Evolutionary conservation across 2,329 filamentous ascomycete species (phyloP).

Genomic region (Ilyonectria robusta): DNA sequence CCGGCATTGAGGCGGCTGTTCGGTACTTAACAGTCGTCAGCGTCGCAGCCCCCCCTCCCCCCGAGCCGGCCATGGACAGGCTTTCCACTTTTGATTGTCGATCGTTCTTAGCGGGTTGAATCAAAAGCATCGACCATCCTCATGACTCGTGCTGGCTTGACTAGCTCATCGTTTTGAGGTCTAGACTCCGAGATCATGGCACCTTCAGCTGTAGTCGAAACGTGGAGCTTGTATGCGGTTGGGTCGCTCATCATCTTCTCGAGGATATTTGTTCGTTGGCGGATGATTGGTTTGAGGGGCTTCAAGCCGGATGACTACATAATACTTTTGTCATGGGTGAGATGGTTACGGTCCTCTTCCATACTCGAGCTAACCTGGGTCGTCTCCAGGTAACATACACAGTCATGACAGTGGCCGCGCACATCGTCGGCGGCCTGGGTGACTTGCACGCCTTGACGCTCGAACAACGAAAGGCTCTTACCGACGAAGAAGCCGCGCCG

Average conservation of each 20-base stretch:
- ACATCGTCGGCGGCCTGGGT: slow-evolving; percentile 31
- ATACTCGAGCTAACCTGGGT: neutral
- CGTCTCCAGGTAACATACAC: slow-evolving; percentile 26
- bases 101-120: neutral
- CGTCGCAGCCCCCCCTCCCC: neutral
- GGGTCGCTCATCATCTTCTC: slow-evolving; percentile 32
- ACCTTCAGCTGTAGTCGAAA: slow-evolving; percentile 25
- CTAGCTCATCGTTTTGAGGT: neutral
- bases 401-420: slow-evolving; percentile 35
- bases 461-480: slow-evolving; percentile 19
- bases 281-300: slow-evolving; percentile 22
- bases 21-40: neutral
- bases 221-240: slow-evolving; percentile 29
- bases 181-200: slow-evolving; percentile 13
- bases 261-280: slow-evolving; percentile 28
- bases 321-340: slow-evolving; percentile 33
- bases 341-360: neutral
- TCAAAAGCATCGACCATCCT: neutral
- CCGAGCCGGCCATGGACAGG: neutral
- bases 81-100: neutral
- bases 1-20: neutral
- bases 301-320: slow-evolving; percentile 35
- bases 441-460: slow-evolving; percentile 32
- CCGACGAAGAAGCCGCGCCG: slow-evolving; percentile 17
- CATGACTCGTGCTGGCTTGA: neutral